Base-by-base conservation (phyloP, 306 rosid genomes). In the Aeschynomene evenia region DNA sequence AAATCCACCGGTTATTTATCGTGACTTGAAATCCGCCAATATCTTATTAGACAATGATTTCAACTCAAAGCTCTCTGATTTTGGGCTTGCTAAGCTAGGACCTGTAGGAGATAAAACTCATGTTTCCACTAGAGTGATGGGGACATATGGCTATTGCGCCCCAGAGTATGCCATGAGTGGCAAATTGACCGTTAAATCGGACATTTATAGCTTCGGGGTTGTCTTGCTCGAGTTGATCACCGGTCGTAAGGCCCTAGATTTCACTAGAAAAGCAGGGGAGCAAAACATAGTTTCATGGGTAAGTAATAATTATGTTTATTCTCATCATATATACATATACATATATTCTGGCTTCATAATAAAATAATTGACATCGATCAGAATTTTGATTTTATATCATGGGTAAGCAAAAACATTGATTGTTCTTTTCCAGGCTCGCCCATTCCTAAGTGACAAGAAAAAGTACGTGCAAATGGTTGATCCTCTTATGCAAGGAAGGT, bases 81-180 rank as follows among this genome's bases (percentile, higher is more conserved):
- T 89, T 75, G 96, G 92, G 26, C 92, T 89, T 19, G 96, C 96
- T 7, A 89, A 86, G 64, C 82, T 86, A 5, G 92, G 92, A 23
- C 90, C 96, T 18, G 90, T 89, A 34, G 96, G 96, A 15, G 90
- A 86, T 63, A 85, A 83, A 18, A 89, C 96, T 9, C 96, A 89
- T 67, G 96, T 89, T 63, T 89, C 96, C 33, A 89, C 96, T 26
- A 76, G 96, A 82, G 90, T 89, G 9, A 89, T 89, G 96, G 96
- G 92, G 53, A 89, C 92, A 1, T 82, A 86, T 19, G 90, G 96
- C 24, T 84, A 89, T 63, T 85, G 96, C 61, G 96, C 93, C 43
- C 96, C 96, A 1, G 96, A 89, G 72, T 87, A 89, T 6, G 93
- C 93, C 64, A 89, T 89, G 93, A 87, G 89, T 56, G 96, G 93